A percentile compares a stretch with the other conserved stretches of the same genome.
Evolutionary conservation across 352 stramenopile species (phyloP).

Genomic region (Globisporangium abappressorium): DNA sequence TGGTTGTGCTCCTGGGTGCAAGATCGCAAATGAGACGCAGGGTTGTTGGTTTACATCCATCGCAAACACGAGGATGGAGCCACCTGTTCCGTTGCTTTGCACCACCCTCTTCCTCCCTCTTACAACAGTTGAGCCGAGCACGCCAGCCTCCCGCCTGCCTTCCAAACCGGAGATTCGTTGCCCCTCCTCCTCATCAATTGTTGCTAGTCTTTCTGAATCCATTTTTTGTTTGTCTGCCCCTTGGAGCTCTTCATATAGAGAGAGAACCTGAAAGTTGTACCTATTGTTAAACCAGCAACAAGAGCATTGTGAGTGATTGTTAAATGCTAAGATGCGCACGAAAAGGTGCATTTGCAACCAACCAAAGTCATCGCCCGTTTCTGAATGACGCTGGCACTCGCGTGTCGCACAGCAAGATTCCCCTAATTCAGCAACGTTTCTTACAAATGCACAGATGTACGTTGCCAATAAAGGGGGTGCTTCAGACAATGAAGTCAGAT

Average conservation of each 20-base stretch:
- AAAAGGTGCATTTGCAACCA: constrained; percentile 15
- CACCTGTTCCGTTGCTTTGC: not conserved
- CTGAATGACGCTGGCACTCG: constrained; percentile 1
- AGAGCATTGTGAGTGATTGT: not conserved
- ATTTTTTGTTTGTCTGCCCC: not conserved
- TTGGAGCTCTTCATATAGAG: not conserved
- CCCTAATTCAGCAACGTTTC: not conserved
- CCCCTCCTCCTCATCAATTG: not conserved
- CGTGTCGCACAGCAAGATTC: not conserved
- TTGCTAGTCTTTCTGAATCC: not conserved
- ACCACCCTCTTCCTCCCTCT: not conserved
- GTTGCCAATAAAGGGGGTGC: not conserved
- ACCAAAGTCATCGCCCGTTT: not conserved
- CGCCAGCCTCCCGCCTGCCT: not conserved
- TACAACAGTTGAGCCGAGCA: not conserved
- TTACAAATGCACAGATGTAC: not conserved
- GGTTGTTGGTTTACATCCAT: not conserved
- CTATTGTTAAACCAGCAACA: constrained; percentile 13
- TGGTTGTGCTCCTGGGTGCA: constrained; percentile 11
- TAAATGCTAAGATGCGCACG: constrained; percentile 8
- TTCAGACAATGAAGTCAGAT: constrained; percentile 3
- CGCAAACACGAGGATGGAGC: not conserved
- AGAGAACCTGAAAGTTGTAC: not conserved
- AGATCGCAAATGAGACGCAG: constrained; percentile 13
- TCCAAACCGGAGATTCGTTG: constrained; percentile 13